Conservation (phyloP, 495 filamentous ascomycete species). For the Acidomyces sp. region DNA sequence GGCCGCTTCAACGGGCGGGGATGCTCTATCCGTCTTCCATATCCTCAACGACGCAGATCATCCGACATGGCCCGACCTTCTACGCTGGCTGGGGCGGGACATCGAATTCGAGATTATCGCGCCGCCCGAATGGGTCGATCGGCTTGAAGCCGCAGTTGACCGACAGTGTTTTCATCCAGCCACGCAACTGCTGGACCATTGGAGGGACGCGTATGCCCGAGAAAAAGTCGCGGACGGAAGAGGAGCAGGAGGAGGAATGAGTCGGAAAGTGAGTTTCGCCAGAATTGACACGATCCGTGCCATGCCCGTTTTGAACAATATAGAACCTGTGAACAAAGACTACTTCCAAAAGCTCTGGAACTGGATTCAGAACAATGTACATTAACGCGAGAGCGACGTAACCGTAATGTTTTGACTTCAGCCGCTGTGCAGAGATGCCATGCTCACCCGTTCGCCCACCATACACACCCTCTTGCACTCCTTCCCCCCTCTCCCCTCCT, state of each 20-base stretch:
- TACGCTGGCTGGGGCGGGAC: slow-evolving; percentile 31
- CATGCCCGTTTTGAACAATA: slow-evolving; percentile 24
- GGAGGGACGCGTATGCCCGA: slow-evolving; percentile 31
- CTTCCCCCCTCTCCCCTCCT: no score
- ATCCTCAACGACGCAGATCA: slow-evolving; percentile 34
- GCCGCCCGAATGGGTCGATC: slow-evolving; percentile 32
- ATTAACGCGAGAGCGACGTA: no score
- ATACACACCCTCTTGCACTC: no score
- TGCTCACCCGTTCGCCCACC: no score
- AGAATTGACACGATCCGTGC: slow-evolving; percentile 27
- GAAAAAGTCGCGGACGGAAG: slow-evolving; percentile 1
- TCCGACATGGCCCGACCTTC: slow-evolving; percentile 35
- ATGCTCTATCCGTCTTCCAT: slow-evolving; percentile 31
- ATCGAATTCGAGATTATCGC: slow-evolving; percentile 29
- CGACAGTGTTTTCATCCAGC: slow-evolving; percentile 26
- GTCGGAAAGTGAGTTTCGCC: slow-evolving; percentile 1
- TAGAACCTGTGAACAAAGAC: slow-evolving; percentile 30
- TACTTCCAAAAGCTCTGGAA: slow-evolving; percentile 34
- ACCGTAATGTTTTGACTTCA: no score
- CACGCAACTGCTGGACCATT: slow-evolving; percentile 35
- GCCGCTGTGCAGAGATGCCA: no score
- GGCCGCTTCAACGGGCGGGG: slow-evolving; percentile 20
- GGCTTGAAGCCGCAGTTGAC: slow-evolving; percentile 25
- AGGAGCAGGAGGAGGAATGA: neutral
- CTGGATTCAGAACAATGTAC: slow-evolving; percentile 31